Conservation (phyloP, 2,329 filamentous ascomycete species). For the Cyphellophora attinorum region DNA sequence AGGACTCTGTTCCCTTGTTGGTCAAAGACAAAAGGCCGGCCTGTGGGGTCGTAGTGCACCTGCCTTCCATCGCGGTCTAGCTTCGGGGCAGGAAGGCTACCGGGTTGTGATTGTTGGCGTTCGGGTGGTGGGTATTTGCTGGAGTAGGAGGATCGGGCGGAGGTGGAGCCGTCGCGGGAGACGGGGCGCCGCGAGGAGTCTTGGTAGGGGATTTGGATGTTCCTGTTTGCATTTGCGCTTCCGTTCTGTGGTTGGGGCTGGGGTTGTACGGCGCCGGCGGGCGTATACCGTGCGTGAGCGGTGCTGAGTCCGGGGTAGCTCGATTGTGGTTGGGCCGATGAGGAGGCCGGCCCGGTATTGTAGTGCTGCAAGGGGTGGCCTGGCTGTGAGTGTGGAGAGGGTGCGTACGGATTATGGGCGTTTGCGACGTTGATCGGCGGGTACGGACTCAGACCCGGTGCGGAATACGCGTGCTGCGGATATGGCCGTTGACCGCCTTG, state of each 20-base stretch:
- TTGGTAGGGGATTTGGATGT: slow-evolving; percentile 1
- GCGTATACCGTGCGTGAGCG: slow-evolving; percentile 3
- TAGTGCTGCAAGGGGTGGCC: neutral
- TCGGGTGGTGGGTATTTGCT: too few species aligned
- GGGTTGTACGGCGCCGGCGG: neutral
- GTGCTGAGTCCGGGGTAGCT: neutral
- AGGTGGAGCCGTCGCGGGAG: neutral
- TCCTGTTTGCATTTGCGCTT: neutral
- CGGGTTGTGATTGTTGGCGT: too few species aligned
- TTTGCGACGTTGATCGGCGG: slow-evolving; percentile 13
- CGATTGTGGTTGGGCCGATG: neutral
- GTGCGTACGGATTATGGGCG: slow-evolving; percentile 9
- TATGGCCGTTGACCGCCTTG: neutral
- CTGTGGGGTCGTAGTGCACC: too few species aligned
- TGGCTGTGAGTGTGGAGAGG: slow-evolving; percentile 4
- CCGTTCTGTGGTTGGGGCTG: too few species aligned
- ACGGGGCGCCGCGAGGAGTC: neutral
- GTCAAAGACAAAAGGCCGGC: too few species aligned
- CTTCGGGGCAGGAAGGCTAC: too few species aligned
- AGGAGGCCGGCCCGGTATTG: too few species aligned
- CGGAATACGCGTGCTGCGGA: slow-evolving; percentile 5
- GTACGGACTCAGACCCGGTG: slow-evolving; percentile 11
- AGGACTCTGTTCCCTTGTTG: too few species aligned
- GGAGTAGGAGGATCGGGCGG: neutral
- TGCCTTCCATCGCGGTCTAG: too few species aligned